Evolutionary conservation across 495 filamentous ascomycete genomes (phyloP).

Genomic region (Xylaria telfairii): DNA sequence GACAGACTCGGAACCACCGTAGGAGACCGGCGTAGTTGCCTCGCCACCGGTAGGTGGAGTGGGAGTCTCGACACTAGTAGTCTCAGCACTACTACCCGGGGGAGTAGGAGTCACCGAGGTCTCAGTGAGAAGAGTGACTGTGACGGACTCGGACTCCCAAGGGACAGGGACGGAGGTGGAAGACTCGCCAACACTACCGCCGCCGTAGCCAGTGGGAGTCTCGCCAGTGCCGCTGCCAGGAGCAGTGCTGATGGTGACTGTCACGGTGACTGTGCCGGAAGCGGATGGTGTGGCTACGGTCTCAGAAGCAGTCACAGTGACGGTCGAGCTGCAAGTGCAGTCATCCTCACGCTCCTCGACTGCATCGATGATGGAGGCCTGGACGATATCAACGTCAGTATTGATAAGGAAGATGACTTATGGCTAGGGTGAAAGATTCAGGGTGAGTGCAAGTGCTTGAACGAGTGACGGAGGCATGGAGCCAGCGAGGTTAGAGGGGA

Average conservation of each 20-base stretch:
- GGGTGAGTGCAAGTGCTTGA: neutral
- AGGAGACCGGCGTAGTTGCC: neutral
- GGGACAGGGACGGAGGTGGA: slow-evolving; percentile 16
- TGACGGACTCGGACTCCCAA: slow-evolving; percentile 12
- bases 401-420: slow-evolving; percentile 12
- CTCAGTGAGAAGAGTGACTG: slow-evolving; percentile 27
- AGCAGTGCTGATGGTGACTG: slow-evolving; percentile 13
- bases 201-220: slow-evolving; percentile 27
- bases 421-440: neutral
- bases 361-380: slow-evolving; percentile 27
- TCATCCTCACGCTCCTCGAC: slow-evolving; percentile 31
- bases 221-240: slow-evolving; percentile 13
- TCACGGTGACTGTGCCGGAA: slow-evolving; percentile 18
- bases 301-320: slow-evolving; percentile 29
- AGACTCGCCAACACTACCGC: slow-evolving; percentile 13
- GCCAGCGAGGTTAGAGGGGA: neutral
- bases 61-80: slow-evolving; percentile 5
- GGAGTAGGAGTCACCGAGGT: slow-evolving; percentile 17
- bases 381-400: neutral
- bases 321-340: slow-evolving; percentile 34
- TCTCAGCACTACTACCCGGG: neutral
- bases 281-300: neutral
- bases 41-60: neutral
- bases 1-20: slow-evolving; percentile 20
- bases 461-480: neutral